These are phyloP conservation scores for Fomitiporia mediterranea DNA, from an alignment of 1,284 basidiomycete species.

Conservation along the genomic window DNA sequence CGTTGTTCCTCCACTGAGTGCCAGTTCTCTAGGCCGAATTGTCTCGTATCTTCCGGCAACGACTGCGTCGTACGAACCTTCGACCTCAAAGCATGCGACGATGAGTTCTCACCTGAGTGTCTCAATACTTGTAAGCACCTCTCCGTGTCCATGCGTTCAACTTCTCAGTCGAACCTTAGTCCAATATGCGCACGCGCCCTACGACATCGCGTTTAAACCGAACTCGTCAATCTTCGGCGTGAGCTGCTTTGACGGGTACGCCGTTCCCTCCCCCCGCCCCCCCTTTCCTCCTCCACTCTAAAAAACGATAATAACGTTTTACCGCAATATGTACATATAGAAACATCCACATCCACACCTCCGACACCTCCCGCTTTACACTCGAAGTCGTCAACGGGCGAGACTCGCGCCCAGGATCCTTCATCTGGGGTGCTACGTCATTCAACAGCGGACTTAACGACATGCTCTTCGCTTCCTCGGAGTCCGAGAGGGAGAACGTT, in stretches of 20 bases:
- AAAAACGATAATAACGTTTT: background rate
- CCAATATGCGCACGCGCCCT: constrained; percentile 25
- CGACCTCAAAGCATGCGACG: constrained; percentile 27
- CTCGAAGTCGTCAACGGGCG: constrained; percentile 7
- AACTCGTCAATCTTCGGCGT: constrained; percentile 28
- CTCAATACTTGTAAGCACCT: constrained; percentile 9
- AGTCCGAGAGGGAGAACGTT: constrained; percentile 33
- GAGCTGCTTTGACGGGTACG: constrained; percentile 32
- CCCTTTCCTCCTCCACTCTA: too few relatives aligned
- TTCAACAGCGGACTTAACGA: constrained; percentile 30
- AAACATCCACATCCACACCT: constrained; percentile 7
- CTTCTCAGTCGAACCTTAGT: constrained; percentile 23
- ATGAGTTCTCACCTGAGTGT: constrained; percentile 13
- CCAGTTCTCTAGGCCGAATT: constrained; percentile 20
- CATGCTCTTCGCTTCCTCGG: constrained; percentile 55
- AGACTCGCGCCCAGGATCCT: constrained; percentile 36
- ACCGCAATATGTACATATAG: background rate
- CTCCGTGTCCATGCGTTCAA: background rate
- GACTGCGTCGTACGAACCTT: constrained; percentile 28
- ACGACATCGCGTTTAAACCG: constrained; percentile 30
- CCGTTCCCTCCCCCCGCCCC: too few relatives aligned
- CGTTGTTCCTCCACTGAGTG: constrained; percentile 1
- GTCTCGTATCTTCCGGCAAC: constrained; percentile 30
- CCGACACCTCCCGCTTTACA: constrained; percentile 21
- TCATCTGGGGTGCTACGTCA: constrained; percentile 48